Evolutionary conservation across 2,329 filamentous ascomycete species (phyloP).

Genomic region (Alternaria novae-zelandiae): DNA sequence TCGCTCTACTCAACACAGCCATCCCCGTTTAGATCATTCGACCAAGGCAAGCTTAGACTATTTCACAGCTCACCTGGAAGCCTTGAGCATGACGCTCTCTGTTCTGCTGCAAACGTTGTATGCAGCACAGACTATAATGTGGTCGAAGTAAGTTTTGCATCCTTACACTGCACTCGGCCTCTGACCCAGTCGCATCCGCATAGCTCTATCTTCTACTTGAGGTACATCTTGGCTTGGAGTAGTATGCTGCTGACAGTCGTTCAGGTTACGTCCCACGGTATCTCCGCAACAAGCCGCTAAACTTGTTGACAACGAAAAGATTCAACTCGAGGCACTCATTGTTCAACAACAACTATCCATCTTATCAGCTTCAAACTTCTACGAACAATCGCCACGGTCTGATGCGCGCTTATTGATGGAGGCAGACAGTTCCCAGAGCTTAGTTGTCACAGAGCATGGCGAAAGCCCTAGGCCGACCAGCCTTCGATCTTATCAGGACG

Average conservation of each 20-base stretch:
- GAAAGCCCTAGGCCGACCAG: constrained; percentile 23
- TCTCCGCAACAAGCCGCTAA: constrained; percentile 40
- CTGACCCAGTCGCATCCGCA: background rate
- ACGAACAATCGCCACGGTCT: constrained; percentile 20
- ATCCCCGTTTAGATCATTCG: constrained; percentile 14
- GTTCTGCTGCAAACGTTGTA: constrained; percentile 49
- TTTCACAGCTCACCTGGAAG: constrained; percentile 44
- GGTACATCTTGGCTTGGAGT: background rate
- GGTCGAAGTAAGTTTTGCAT: constrained; percentile 42
- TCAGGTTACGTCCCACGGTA: constrained; percentile 39
- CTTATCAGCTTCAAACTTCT: constrained; percentile 27
- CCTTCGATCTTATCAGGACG: constrained; percentile 40
- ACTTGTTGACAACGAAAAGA: constrained; percentile 44
- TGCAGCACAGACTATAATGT: constrained; percentile 47
- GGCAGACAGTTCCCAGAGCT: constrained; percentile 36
- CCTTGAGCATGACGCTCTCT: constrained; percentile 43
- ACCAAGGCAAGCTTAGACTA: constrained; percentile 36
- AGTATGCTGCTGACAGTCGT: background rate
- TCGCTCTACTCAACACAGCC: constrained; percentile 2
- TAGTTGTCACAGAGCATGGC: constrained; percentile 16
- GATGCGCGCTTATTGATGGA: constrained; percentile 36
- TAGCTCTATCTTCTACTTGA: background rate
- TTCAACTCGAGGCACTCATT: constrained; percentile 46
- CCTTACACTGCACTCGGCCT: background rate
- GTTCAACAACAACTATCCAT: constrained; percentile 50